A percentile compares a stretch with the other conserved stretches of the same genome.
phyloP scores from a whole-genome alignment of 2,329 filamentous ascomycete species.

The Juglanconis oblonga region DNA sequence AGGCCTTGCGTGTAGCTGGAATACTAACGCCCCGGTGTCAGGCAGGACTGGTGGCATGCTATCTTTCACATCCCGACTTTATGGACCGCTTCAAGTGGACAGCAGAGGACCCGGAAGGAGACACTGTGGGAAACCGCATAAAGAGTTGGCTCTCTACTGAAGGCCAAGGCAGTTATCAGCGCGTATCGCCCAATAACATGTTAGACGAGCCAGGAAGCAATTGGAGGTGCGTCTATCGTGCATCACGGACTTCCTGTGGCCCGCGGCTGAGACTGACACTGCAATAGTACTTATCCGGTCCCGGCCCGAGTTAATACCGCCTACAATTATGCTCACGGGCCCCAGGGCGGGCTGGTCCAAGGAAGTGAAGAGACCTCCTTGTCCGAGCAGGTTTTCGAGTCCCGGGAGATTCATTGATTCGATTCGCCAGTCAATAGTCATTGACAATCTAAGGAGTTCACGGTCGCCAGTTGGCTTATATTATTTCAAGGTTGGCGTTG shows the following conservation, averaged over 20 bases:
- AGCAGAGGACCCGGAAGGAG: neutral
- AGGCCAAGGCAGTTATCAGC: neutral
- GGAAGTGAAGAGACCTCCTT: too few species aligned
- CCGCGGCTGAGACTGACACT: neutral
- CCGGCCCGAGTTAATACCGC: neutral
- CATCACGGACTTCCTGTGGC: neutral
- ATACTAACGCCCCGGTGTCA: neutral
- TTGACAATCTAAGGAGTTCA: too few species aligned
- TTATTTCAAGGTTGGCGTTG: too few species aligned
- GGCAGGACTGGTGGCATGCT: slow-evolving; percentile 7
- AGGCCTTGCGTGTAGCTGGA: neutral
- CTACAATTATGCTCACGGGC: neutral
- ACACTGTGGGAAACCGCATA: neutral
- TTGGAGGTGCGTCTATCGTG: neutral
- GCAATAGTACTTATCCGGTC: neutral
- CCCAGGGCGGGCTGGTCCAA: neutral
- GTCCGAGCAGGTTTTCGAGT: too few species aligned
- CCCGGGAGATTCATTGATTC: too few species aligned
- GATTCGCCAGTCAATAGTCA: too few species aligned
- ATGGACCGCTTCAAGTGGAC: neutral
- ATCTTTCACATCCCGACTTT: neutral
- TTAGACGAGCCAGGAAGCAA: slow-evolving; percentile 1
- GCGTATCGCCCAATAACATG: neutral
- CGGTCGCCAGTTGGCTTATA: too few species aligned
- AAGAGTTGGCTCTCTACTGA: neutral